Evolutionary conservation across 2,329 filamentous ascomycete species (phyloP).

Genomic region (Sporothrix pseudoabietina): DNA sequence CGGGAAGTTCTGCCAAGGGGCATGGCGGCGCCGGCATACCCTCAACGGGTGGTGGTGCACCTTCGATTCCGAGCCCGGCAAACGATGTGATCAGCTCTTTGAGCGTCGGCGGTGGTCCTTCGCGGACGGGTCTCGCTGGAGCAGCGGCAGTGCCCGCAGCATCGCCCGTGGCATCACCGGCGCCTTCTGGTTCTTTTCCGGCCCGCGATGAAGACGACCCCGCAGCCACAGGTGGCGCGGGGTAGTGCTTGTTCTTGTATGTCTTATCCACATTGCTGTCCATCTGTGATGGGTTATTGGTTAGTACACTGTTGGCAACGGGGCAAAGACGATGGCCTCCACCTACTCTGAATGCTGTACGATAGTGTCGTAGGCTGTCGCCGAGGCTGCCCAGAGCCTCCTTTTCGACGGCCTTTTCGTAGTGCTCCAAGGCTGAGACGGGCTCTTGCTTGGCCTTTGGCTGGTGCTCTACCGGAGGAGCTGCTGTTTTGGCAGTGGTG

Average conservation of each 20-base stretch:
- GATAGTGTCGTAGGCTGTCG: constrained; percentile 84
- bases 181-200: constrained; percentile 32
- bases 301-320: neutral
- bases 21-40: constrained; percentile 74
- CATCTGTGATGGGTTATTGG: constrained; percentile 55
- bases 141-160: constrained; percentile 44
- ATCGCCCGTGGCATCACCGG: neutral
- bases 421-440: constrained; percentile 83
- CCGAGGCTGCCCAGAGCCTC: constrained; percentile 83
- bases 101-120: constrained; percentile 58
- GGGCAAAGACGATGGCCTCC: neutral
- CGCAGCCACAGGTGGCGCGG: constrained; percentile 58
- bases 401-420: constrained; percentile 86
- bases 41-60: constrained; percentile 68
- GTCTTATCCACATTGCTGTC: constrained; percentile 80
- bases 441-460: constrained; percentile 49
- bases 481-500: neutral
- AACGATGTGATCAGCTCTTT: constrained; percentile 77
- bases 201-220: constrained; percentile 37
- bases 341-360: constrained; percentile 81
- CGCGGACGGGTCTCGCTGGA: constrained; percentile 59
- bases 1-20: constrained; percentile 74
- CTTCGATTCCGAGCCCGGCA: constrained; percentile 67
- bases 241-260: constrained; percentile 92
- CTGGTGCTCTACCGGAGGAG: neutral